Evolutionary conservation across 108 stramenopile genomes (phyloP).

Genomic region (Nitzschia sp.): DNA sequence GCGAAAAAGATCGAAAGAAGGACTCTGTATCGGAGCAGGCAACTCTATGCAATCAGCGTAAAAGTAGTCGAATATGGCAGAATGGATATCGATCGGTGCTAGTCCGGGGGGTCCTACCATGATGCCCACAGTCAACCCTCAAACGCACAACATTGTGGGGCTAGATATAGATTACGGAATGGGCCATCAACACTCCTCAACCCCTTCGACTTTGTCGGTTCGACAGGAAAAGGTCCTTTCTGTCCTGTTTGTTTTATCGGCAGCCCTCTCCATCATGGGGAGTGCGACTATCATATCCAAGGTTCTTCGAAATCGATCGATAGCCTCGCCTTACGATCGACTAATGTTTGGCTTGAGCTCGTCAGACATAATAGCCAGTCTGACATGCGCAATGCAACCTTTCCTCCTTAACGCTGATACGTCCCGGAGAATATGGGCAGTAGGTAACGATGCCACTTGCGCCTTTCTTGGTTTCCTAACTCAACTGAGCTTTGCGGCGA

Average conservation of each 20-base stretch:
- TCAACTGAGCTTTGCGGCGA: slow-evolving; percentile 14
- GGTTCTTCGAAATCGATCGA: background rate
- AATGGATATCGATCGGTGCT: slow-evolving; percentile 2
- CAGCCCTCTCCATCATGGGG: slow-evolving; percentile 8
- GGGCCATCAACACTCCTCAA: too few relatives aligned
- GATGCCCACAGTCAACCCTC: too few relatives aligned
- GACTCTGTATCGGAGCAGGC: too few relatives aligned
- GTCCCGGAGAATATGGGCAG: slow-evolving; percentile 20
- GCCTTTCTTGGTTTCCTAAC: slow-evolving; percentile 23
- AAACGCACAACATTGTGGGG: too few relatives aligned
- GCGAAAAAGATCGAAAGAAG: too few relatives aligned
- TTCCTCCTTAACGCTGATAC: slow-evolving; percentile 13
- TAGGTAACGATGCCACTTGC: slow-evolving; percentile 37
- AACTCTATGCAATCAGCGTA: too few relatives aligned
- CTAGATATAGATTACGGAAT: too few relatives aligned
- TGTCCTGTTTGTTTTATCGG: background rate
- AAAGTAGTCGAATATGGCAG: too few relatives aligned
- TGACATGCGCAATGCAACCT: background rate
- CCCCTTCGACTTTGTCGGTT: background rate
- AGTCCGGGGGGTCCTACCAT: background rate
- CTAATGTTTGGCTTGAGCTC: slow-evolving; percentile 23
- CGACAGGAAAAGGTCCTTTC: slow-evolving; percentile 6
- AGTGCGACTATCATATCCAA: slow-evolving; percentile 13
- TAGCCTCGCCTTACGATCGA: slow-evolving; percentile 17
- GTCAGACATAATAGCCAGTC: slow-evolving; percentile 10